Evolutionary conservation across 1,284 basidiomycete species (phyloP).

Genomic region (Dichomitus squalens): DNA sequence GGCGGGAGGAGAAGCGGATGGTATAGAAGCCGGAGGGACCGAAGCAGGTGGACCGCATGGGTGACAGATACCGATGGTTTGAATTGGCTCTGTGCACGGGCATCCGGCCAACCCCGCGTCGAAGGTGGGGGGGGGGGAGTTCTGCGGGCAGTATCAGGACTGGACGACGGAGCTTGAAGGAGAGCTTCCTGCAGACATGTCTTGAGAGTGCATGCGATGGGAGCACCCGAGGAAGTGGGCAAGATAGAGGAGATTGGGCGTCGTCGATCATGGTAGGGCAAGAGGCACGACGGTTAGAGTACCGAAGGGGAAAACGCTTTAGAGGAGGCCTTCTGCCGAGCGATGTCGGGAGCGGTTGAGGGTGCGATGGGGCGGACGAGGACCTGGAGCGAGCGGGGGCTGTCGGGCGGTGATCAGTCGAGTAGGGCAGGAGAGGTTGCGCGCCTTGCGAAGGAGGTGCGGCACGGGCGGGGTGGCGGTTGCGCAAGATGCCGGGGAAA

Average conservation of each 20-base stretch:
- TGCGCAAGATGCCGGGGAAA: conserved; percentile 11
- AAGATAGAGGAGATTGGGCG: conserved; percentile 19
- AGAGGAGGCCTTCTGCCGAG: conserved; percentile 23
- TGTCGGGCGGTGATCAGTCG: conserved; percentile 1
- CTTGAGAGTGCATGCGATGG: conserved; percentile 26
- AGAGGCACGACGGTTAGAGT: conserved; percentile 8
- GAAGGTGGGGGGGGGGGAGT: conserved; percentile 21
- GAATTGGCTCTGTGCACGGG: conserved; percentile 22
- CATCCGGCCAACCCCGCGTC: conserved; percentile 27
- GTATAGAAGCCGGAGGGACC: conserved; percentile 36
- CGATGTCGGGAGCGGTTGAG: conserved; percentile 21
- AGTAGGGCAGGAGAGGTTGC: not conserved
- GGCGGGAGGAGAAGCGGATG: conserved; percentile 20
- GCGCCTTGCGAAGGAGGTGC: not conserved
- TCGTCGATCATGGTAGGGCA: conserved; percentile 26
- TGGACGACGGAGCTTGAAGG: conserved; percentile 22
- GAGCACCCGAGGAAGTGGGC: conserved; percentile 13
- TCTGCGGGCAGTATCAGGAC: conserved; percentile 30
- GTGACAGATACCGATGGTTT: conserved; percentile 36
- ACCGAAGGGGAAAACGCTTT: conserved; percentile 19
- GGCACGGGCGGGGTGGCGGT: conserved; percentile 7
- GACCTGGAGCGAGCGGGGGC: conserved; percentile 20
- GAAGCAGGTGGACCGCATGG: conserved; percentile 38
- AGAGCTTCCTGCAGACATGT: conserved; percentile 14
- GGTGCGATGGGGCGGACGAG: conserved; percentile 11